Percentiles rank a stretch among this genome's conserved stretches.
phyloP scores from a whole-genome alignment of 2,329 filamentous ascomycete species.

The Waltergamsia citrina region DNA sequence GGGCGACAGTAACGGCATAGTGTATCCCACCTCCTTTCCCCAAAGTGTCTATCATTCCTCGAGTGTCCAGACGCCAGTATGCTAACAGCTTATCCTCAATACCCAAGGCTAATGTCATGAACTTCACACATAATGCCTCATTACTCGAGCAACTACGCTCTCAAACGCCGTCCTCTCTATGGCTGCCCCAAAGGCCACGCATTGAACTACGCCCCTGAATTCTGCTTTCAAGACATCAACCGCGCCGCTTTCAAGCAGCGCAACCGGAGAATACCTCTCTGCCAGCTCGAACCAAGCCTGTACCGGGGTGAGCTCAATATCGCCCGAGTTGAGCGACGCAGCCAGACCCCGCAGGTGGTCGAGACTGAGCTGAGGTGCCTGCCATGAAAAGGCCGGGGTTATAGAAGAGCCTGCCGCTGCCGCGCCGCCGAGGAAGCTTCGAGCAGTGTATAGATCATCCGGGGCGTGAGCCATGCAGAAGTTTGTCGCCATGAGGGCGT shows the following conservation, averaged over 20 bases:
- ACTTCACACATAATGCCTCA: constrained; percentile 12
- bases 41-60: neutral
- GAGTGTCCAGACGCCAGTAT: neutral
- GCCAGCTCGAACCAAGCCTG: constrained; percentile 47
- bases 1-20: too few relatives aligned
- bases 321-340: constrained; percentile 28
- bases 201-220: constrained; percentile 32
- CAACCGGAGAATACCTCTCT: constrained; percentile 24
- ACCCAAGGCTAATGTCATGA: neutral
- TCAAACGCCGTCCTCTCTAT: constrained; percentile 38
- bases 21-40: too few relatives aligned
- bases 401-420: neutral
- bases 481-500: constrained; percentile 33
- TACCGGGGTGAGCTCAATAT: constrained; percentile 36
- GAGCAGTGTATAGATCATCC: constrained; percentile 16
- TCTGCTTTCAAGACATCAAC: constrained; percentile 28
- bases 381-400: constrained; percentile 22
- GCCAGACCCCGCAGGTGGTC: constrained; percentile 34
- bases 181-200: constrained; percentile 36
- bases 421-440: constrained; percentile 9
- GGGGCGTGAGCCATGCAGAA: constrained; percentile 31
- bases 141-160: constrained; percentile 28
- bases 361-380: constrained; percentile 28
- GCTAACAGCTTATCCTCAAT: too few relatives aligned
- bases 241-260: constrained; percentile 22